Conservation (phyloP, 176 grass and related monocot species). For the maize (Zea mays) region Zm-B73-REFERENCE-NAM-5.0 NC_050105.1:6737001-6737500, state of each 20-base stretch:
- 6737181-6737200: conserved; percentile 75
- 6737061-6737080: conserved; percentile 21
- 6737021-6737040: conserved; percentile 26
- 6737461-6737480: conserved; percentile 87
- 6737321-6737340: conserved; percentile 63
- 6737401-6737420: conserved; percentile 25
- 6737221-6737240: conserved; percentile 78
- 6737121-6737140: conserved; percentile 3
- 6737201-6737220: conserved; percentile 92
- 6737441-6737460: conserved; percentile 34
- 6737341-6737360: conserved; percentile 81
- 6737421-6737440: not conserved
- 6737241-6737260: conserved; percentile 85
- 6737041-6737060: not conserved
- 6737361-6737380: conserved; percentile 74
- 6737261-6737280: conserved; percentile 91
- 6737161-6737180: conserved; percentile 57
- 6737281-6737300: conserved; percentile 62
- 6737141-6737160: conserved; percentile 5
- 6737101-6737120: not conserved
- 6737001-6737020: conserved; percentile 51
- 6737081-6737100: conserved; percentile 10
- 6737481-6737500: conserved; percentile 69
- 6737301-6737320: conserved; percentile 80
- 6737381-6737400: conserved; percentile 65